phyloP scores from a whole-genome alignment of 495 filamentous ascomycete species.

The Gamarada debralockiae region DNA sequence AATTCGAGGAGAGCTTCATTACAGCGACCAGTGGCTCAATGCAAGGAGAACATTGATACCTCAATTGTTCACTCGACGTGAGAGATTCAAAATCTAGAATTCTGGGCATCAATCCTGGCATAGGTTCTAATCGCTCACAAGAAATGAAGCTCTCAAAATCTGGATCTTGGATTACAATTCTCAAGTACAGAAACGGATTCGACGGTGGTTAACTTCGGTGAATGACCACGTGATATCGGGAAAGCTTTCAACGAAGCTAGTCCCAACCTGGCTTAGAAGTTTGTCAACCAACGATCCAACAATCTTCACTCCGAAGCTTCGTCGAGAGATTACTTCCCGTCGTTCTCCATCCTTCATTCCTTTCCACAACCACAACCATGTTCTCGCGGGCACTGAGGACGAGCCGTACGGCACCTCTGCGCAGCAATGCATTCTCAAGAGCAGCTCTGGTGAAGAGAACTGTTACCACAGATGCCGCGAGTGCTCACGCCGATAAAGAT shows the following conservation, averaged over 20 bases:
- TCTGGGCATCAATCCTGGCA: no score
- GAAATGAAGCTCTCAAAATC: no score
- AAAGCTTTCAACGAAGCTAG: not conserved
- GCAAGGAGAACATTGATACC: no score
- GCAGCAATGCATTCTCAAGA: conserved; percentile 34
- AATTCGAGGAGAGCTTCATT: no score
- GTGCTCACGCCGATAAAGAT: conserved; percentile 81
- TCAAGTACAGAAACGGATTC: no score
- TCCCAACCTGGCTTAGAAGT: not conserved
- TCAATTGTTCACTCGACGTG: no score
- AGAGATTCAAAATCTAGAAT: no score
- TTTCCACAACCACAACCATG: conserved; percentile 31
- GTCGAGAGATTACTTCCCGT: conserved; percentile 3
- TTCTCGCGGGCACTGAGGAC: conserved; percentile 50
- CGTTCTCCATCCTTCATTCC: not conserved
- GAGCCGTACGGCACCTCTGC: conserved; percentile 36
- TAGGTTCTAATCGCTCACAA: no score
- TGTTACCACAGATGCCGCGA: conserved; percentile 93
- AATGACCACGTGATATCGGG: not conserved
- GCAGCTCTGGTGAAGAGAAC: conserved; percentile 55
- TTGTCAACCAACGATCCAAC: conserved; percentile 24
- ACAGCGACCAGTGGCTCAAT: no score
- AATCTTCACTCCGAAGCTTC: conserved; percentile 13
- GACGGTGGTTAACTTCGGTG: not conserved
- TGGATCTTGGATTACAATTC: no score